Base-by-base conservation (phyloP, 768 basidiomycete species). In the Mycena epipterygia region DNA sequence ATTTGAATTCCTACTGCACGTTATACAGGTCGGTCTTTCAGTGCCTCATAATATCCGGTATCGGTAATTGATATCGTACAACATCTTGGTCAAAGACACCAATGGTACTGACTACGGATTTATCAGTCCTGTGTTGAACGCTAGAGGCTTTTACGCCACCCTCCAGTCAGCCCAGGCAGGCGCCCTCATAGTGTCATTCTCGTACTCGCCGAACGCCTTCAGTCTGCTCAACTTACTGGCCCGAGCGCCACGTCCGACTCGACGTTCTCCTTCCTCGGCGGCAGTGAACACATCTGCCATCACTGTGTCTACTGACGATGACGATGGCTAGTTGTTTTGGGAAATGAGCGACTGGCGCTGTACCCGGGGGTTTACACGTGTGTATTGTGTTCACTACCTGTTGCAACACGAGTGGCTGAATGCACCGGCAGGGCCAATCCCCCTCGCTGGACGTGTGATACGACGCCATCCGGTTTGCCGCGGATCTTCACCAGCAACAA, bases 81-180 rank as follows among this genome's bases (percentile, higher is more conserved):
- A 61, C 30, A 48, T 61, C 16, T 39, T 35, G 16, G 59, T 48
- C 4, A 23, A 17, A 25, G 42, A 27, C 58, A 14, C 29, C n/a
- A 41, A 48, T 27, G 46, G 44, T 29, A 58, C 56, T 27, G 25
- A 42, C 33, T 48, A 61, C n/a, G 59, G 59, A 21, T 61, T 48
- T 44, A 49, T 61, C 29, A 33, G n/a, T 12, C 30, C 32, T n/a
- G 2, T 19, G n/a, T n/a, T 23, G 13, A 46, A 48, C 42, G 9
- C 29, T 25, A 9, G 23, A 4, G 46, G 59, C 32, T 46, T 48
- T 14, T 61, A 61, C 4, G 41, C 21, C 21, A 23, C 41, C 2
- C 19, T 33, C 21, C 44, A 61, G 25, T 33, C 42, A n/a, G 12
- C 44, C 13, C 30, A 49, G 59, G 48, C 48, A 9, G 37, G 49